Conservation (phyloP, 2,329 filamentous ascomycete genomes). For the Rhynchosporium secalis region DNA sequence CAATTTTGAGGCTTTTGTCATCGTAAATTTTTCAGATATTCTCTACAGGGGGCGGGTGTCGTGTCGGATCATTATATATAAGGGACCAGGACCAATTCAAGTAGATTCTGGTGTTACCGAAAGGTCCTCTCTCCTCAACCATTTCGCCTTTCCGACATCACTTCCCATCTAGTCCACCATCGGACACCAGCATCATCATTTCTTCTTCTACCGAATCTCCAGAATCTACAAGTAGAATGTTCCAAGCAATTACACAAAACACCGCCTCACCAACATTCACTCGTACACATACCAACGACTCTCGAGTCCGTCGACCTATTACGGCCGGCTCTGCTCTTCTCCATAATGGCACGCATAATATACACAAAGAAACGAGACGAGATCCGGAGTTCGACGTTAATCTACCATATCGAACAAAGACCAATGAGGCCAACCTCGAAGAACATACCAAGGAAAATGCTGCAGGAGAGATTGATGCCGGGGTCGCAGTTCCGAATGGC, state of each 20-base stretch:
- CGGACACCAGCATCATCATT: neutral
- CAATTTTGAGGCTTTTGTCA: conserved; percentile 22
- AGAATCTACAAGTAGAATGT: conserved; percentile 8
- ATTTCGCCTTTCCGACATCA: neutral
- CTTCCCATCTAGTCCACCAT: neutral
- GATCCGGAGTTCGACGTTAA: conserved; percentile 48
- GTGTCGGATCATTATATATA: conserved; percentile 19
- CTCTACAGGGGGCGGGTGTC: conserved; percentile 14
- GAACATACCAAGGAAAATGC: conserved; percentile 67
- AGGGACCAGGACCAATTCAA: conserved; percentile 10
- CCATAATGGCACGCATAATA: conserved; percentile 23
- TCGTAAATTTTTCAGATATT: neutral
- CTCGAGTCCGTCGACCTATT: conserved; percentile 20
- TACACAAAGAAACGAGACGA: conserved; percentile 32
- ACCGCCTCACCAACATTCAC: conserved; percentile 15
- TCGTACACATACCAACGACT: conserved; percentile 21
- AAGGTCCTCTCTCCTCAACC: neutral
- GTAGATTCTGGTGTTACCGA: conserved; percentile 1
- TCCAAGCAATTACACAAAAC: conserved; percentile 15
- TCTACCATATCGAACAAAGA: conserved; percentile 66
- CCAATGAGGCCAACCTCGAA: conserved; percentile 58
- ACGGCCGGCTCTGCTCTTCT: conserved; percentile 23
- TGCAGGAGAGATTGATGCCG: conserved; percentile 56
- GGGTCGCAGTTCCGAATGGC: conserved; percentile 29
- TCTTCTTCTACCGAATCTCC: conserved; percentile 7